Base-by-base conservation (phyloP, 192 early-diverging fungal species). In the Backusella sp. region DNA sequence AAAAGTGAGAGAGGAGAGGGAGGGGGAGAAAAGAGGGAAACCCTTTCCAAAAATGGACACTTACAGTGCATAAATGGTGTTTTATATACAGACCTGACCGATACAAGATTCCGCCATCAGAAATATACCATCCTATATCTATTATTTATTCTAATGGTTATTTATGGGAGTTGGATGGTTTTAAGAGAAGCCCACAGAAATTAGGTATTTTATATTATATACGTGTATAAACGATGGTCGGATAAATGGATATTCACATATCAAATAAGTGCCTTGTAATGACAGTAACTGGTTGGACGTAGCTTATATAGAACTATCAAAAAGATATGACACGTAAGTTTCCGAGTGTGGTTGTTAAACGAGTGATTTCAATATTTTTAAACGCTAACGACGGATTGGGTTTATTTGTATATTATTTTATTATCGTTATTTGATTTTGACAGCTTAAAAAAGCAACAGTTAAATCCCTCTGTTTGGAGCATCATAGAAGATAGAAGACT, bases 121-220 rank as follows among this genome's bases (percentile, higher is more conserved):
- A 87, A n/a, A 62, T 87, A 70, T 92, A 88, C 68, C 91, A 92
- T 75, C 88, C 88, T 69, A 78, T 91, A 46, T 88, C 85, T 74
- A 91, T 90, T 74, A 85, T 91, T 68, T 87, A 88, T 9, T 79
- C 84, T 3, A 74, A 68, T 42, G 90, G 91, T 0, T 76, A 83
- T 34, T 73, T 93, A 44, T 92, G 86, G 75, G 92, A 93, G 79
- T 79, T 93, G 62, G 92, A 93, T 73, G 91, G 92, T 6, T 81
- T 92, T 30, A 84, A 83, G 72, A 81, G 73, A 7, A 78, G 79
- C 30, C 92, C 92, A 2, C 59, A 90, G 14, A 85, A 70, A 69
- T 36, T 85, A 69, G 82, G 84, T 85, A 80, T 70, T 46, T 26
- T 70, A 46, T 35, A 59, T 46, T 52, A 26, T 35, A 41, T 41